Evolutionary conservation across 768 basidiomycete genomes (phyloP), one percentile per base, ranked within the genome.

Genomic region (Mycena latifolia): DNA sequence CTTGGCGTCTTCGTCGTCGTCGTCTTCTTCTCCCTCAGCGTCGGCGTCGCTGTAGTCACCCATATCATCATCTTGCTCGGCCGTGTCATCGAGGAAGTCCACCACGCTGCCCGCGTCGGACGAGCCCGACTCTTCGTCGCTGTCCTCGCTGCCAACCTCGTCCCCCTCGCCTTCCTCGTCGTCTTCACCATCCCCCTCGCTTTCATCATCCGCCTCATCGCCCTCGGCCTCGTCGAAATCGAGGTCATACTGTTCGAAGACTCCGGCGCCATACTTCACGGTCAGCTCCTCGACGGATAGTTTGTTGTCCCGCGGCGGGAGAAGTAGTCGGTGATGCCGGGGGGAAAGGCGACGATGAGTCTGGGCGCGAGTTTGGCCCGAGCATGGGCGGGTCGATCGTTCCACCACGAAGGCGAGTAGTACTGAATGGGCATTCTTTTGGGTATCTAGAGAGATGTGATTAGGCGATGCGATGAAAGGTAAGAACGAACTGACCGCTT

Each of bases 381-480:
- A 29, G 37, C 24, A 7, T 37, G 54, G 14, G 46, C 27, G 18
- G 55, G 63, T 43, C 24, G 63, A 29, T 39, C 22, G 63, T 65
- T 65, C 14, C 10, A 65, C 39, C 41, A 57, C 18, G 17, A 12
- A 8, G 63, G 48, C 12, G 25, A 9, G 51, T 65, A 65, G 48
- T 65, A 65, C 41, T 65, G 55, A n/a, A 65, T 58, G 6, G 63
- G 63, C 63, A 65, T 65, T 31, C 14, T 25, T 35, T 65, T 53
- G 4, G 63, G 46, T 28, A 39, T 12, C 60, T 51, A 41, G 47
- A 41, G 18, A 33, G 10, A 25, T n/a, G n/a, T 28, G 11, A 27
- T 25, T 31, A 61, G 43, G 15, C 2, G 33, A 22, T 28, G 35
- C 18, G 31, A 43, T n/a, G 27, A 47, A 18, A 43, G 14, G 20